A percentile compares a stretch with the other conserved stretches of the same genome.
phyloP scores from a whole-genome alignment of 345 rosid species.

The Diplotaxis tenuifolia region DNA sequence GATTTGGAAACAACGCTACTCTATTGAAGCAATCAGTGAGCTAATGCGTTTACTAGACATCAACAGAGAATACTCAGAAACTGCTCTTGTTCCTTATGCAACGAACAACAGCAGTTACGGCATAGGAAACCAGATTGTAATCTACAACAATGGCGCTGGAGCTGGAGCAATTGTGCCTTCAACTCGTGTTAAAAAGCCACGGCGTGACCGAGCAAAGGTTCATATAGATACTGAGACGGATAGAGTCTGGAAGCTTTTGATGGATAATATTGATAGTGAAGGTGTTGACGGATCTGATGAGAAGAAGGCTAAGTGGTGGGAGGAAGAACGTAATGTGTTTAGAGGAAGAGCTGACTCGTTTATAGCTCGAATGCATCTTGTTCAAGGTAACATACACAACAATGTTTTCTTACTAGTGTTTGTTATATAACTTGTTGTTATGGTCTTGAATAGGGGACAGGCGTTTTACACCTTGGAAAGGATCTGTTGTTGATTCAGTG shows the following conservation, averaged over 20 bases:
- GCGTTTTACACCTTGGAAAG: conserved; percentile 94
- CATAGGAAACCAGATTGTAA: conserved; percentile 50
- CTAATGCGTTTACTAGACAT: conserved; percentile 52
- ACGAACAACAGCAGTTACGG: conserved; percentile 16
- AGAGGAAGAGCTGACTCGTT: conserved; percentile 81
- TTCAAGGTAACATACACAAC: conserved; percentile 64
- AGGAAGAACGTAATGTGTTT: conserved; percentile 75
- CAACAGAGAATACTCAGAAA: conserved; percentile 42
- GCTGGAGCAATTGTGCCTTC: conserved; percentile 58
- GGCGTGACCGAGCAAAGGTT: conserved; percentile 68
- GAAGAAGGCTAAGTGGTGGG: conserved; percentile 72
- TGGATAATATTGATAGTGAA: conserved; percentile 64
- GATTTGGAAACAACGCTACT: conserved; percentile 36
- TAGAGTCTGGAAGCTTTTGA: conserved; percentile 77
- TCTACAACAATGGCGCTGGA: conserved; percentile 50
- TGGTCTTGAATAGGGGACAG: conserved; percentile 69
- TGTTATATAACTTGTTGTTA: conserved; percentile 13
- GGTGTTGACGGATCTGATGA: conserved; percentile 74
- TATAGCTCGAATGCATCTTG: conserved; percentile 94
- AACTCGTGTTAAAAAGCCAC: conserved; percentile 42
- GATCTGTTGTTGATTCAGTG: conserved; percentile 95
- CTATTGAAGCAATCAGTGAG: conserved; percentile 47
- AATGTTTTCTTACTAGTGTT: not conserved
- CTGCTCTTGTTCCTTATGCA: conserved; percentile 56
- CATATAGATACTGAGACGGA: conserved; percentile 82